Base-by-base conservation (phyloP, 2,329 filamentous ascomycete genomes). In the Sporothrix brasiliensis region DNA sequence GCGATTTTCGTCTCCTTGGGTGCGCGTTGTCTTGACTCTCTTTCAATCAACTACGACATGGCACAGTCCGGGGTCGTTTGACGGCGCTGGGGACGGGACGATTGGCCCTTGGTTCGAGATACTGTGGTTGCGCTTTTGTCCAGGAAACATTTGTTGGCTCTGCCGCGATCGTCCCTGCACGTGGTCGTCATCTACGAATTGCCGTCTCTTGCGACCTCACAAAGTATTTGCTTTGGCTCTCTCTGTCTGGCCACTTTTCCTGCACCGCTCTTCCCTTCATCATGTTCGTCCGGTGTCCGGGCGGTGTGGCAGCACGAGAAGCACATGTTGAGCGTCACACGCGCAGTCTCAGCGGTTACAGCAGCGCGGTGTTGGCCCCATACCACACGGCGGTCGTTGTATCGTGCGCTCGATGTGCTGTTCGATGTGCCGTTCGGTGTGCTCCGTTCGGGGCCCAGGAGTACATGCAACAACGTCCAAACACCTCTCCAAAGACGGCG, bases 101-200 rank as follows among this genome's bases (percentile, higher is more conserved):
- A n/a, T 39, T 39, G 39, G 39, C 47, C 68, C 68, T 66, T 69
- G 58, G 60, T 69, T 69, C 56, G 41, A 47, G 54, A 71, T 71
- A 67, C 69, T 69, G 70, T 60, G 67, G 67, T 66, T 69, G 70
- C 61, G 53, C 54, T 52, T 65, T 65, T 65, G 41, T 49, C 44
- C 24, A 65, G 60, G 27, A 30, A 49, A 49, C 41, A n/a, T 24
- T 5, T 61, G 56, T 21, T 44, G 56, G 56, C 41, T 49, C 52
- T 52, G 56, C 66, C 67, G 60, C 52, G 19, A 53, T n/a, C 50
- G 39, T 21, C 49, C 66, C 27, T 65, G 61, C 41, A 19, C 39
- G 11, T 34, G 30, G 6, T 58, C 54, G 54, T 58, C 54, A 58
- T 58, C 27, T 24, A 11, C 50, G n/a, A 27, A 56, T 11, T 14